Evolutionary conservation across 73 alveolate genomes (phyloP).

Genomic region (Paraurostyla sp.): DNA sequence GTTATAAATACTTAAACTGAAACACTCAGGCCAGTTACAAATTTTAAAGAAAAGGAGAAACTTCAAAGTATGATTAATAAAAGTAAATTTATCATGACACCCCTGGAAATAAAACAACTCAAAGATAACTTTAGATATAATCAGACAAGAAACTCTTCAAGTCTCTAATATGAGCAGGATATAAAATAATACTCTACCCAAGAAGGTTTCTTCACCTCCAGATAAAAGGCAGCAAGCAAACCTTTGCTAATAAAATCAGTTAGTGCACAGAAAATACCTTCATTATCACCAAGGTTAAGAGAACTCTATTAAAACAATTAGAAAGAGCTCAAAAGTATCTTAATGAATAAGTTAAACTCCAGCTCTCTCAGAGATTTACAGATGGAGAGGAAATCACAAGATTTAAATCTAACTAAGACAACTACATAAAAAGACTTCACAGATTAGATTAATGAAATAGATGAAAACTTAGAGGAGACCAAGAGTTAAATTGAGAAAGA

Average conservation of each 20-base stretch:
- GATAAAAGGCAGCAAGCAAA: background rate
- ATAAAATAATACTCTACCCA: too few relatives aligned
- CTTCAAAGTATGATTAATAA: background rate
- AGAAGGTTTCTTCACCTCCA: background rate
- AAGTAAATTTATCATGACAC: conserved; percentile 42
- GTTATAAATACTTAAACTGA: conserved; percentile 27
- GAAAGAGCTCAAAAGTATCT: background rate
- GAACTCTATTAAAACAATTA: background rate
- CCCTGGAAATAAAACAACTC: conserved; percentile 17
- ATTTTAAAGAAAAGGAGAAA: conserved; percentile 36
- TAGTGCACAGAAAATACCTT: background rate
- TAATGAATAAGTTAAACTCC: conserved; percentile 24
- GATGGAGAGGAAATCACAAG: too few relatives aligned
- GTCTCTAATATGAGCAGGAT: too few relatives aligned
- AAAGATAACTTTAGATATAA: conserved; percentile 35
- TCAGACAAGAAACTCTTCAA: too few relatives aligned
- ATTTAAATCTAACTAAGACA: too few relatives aligned
- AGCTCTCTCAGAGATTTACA: conserved; percentile 31
- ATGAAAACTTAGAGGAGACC: background rate
- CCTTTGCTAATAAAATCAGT: background rate
- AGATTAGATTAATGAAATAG: background rate
- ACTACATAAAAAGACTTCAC: too few relatives aligned
- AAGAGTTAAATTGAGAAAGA: background rate
- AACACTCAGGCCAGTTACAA: conserved; percentile 33
- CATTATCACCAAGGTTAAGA: conserved; percentile 18